Evolutionary conservation across 805 yeast genomes (phyloP), one percentile per base, ranked within the genome.

Genomic region (Dipodascopsis uninucleata): DNA sequence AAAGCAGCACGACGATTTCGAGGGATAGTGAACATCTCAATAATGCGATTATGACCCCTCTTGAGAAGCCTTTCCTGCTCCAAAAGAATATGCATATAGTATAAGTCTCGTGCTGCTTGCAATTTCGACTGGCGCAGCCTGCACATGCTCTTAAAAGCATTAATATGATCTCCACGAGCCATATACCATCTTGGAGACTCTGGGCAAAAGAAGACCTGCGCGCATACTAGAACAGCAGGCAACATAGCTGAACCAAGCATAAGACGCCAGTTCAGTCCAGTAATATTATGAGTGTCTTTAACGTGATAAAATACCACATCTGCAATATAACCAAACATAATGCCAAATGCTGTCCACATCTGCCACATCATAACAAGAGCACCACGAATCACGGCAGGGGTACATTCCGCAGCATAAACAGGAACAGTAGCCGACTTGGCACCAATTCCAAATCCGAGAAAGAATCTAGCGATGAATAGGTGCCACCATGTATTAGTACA

Each of bases 1-100:
- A 82, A 56, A 5, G 85, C 78, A 41, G 93, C 94, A 61, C 86
- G 82, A 66, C 95, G 77, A 64, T 84, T 85, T 71, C 96, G 78
- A 64, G 93, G 76, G 36, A 83, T 71, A 1, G 81, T 73, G 61
- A 85, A 71, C 70, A 85, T 49, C 33, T 64, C 68, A 33, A 42
- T 12, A 3, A 65, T 22, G n/a, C 49, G 52, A 60, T 61, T 59
- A 54, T 36, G 68, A 58, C 44, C 79, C 49, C 29, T 56, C 58
- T 43, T 67, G 63, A 47, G 52, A 21, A 57, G 60, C 31, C 64
- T 60, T 57, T 74, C 77, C 59, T 71, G 74, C 45, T 65, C 63
- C 55, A 76, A 63, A 49, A 78, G 70, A 12, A 76, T 74, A 48
- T 74, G 67, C 61, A 78, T 77, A 62, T 79, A 74, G 63, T 75